Evolutionary conservation across 768 basidiomycete genomes (phyloP), one percentile per base, ranked within the genome.

Genomic region (Leccinum obscurum): DNA sequence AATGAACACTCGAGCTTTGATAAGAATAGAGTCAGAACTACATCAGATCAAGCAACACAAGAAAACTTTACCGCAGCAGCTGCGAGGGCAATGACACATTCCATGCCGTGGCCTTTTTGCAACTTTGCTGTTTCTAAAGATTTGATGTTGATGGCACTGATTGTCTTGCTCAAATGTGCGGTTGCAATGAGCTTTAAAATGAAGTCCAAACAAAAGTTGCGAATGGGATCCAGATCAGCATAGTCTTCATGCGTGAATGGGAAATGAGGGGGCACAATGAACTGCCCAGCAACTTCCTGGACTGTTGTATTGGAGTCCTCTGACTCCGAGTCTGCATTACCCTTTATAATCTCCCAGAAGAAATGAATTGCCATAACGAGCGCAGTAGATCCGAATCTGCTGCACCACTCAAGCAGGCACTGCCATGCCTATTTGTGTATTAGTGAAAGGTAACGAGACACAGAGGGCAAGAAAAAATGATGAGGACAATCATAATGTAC

Each of bases 351-450:
- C 6, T 35, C 39, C 55, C 55, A 56, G 32, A 60, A 60, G 37
- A 52, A 60, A 26, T 60, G 55, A 3, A 56, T 44, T 4, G 7
- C 6, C 55, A 56, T 60, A 3, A 52, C 9, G 3, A 60, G 55
- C 3, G 59, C 37, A 6, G 50, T 56, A 0, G 55, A 52, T n/a
- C 55, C 39, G 2, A 60, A 55, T 44, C 53, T 50, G 20, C 49
- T 60, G n/a, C 13, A 20, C 54, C 59, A 60, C 30, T 60, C 55
- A 13, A 48, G 41, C 51, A 61, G 34, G 6, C 28, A 15, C 51
- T 61, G 55, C 34, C 32, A 57, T 8, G 28, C 60, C 55, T 61
- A 53, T 60, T 3, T 5, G 15, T 22, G 11, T 44, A 52, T 52
- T 13, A 44, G 55, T 20, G 22, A 52, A 52, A 13, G 30, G 6